Percentiles rank a stretch among this genome's conserved stretches.
These are phyloP conservation scores for Quercus aquifolioides DNA, from an alignment of 306 rosid species.

Conservation along the genomic window DNA sequence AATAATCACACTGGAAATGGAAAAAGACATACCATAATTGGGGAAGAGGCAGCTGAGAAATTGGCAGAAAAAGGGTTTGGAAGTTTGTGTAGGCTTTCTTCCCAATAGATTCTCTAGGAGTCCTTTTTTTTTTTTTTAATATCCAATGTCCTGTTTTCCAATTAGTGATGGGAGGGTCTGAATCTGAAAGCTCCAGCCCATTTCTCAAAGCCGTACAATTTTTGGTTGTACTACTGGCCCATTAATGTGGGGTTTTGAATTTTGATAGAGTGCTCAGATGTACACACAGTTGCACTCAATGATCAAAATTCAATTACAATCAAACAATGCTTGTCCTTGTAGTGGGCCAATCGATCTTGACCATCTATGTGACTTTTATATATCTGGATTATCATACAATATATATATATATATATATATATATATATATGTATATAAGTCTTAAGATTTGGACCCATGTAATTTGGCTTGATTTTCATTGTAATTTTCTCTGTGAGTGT, in stretches of 20 bases:
- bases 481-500: too few relatives aligned
- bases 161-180: slow-evolving; percentile 20
- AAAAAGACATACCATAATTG: slow-evolving; percentile 6
- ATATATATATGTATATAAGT: neutral
- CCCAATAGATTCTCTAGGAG: slow-evolving; percentile 46
- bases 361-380: neutral
- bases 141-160: slow-evolving; percentile 11
- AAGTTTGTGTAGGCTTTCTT: slow-evolving; percentile 30
- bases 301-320: slow-evolving; percentile 4
- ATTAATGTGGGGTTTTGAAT: neutral
- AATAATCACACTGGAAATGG: neutral
- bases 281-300: neutral
- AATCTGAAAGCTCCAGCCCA: slow-evolving; percentile 32
- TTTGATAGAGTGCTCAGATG: slow-evolving; percentile 7
- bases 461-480: too few relatives aligned
- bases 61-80: slow-evolving; percentile 16
- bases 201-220: slow-evolving; percentile 39
- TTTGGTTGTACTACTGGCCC: slow-evolving; percentile 7
- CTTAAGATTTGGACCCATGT: slow-evolving; percentile 27
- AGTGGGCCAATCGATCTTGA: slow-evolving; percentile 13
- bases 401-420: too few relatives aligned
- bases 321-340: slow-evolving; percentile 28
- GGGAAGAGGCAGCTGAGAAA: slow-evolving; percentile 6
- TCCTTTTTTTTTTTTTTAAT: slow-evolving; percentile 16
- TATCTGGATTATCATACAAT: neutral